These are phyloP conservation scores for Rutstroemia sp. DNA, from an alignment of 2,329 filamentous ascomycete species.

Conservation along the genomic window DNA sequence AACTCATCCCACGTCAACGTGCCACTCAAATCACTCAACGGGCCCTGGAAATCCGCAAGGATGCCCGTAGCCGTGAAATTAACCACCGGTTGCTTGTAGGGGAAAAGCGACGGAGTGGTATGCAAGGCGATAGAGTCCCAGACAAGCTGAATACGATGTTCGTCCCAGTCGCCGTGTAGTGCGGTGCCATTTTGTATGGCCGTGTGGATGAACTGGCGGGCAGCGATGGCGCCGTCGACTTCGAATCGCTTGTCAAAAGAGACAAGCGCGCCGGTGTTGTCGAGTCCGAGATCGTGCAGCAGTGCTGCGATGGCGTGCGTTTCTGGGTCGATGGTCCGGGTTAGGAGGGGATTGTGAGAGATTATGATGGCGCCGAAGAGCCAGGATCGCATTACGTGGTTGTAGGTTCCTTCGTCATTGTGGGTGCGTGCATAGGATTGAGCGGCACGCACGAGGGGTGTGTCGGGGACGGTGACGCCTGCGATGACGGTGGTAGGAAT, in stretches of 20 bases:
- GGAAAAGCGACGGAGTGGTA: constrained; percentile 32
- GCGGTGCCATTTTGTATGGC: constrained; percentile 3
- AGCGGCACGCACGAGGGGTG: constrained; percentile 31
- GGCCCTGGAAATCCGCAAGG: constrained; percentile 33
- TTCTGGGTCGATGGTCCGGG: constrained; percentile 27
- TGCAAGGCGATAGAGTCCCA: constrained; percentile 45
- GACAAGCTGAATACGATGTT: constrained; percentile 37
- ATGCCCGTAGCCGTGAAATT: constrained; percentile 30
- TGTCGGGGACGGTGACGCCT: constrained; percentile 31
- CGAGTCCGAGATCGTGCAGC: constrained; percentile 39
- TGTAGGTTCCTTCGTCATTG: constrained; percentile 29
- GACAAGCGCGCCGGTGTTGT: constrained; percentile 29
- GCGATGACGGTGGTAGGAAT: constrained; percentile 27
- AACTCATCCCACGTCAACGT: constrained; percentile 29
- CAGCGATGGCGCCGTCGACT: constrained; percentile 42
- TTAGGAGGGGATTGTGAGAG: background rate
- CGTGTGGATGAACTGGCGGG: constrained; percentile 33
- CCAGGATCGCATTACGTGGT: constrained; percentile 34
- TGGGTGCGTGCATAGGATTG: constrained; percentile 28
- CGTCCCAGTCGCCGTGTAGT: constrained; percentile 29
- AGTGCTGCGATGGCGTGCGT: constrained; percentile 34
- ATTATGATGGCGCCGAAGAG: constrained; percentile 32
- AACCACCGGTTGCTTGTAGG: constrained; percentile 38
- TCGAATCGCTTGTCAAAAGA: constrained; percentile 41
- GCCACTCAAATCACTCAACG: constrained; percentile 15